Percentiles rank a stretch among this genome's conserved stretches.
phyloP scores from a whole-genome alignment of 352 stramenopile genomes.

The Phytophthora pisi region DNA sequence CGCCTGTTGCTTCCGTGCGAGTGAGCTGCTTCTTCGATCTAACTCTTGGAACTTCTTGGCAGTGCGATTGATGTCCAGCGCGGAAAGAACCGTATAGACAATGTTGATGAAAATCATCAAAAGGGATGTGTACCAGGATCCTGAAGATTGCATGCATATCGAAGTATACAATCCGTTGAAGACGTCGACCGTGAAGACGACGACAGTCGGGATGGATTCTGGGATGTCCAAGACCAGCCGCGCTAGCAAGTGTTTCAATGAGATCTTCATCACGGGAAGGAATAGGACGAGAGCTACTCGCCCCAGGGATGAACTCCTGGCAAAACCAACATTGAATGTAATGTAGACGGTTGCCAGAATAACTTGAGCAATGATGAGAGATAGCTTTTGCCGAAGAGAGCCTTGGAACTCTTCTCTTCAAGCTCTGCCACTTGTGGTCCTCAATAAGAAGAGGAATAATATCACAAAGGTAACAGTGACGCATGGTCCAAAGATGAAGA shows the following conservation, averaged over 20 bases:
- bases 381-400: constrained; percentile 10
- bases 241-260: constrained; percentile 15
- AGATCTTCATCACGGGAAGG: constrained; percentile 17
- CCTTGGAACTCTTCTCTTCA: not conserved
- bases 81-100: constrained; percentile 7
- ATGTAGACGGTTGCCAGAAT: constrained; percentile 14
- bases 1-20: not conserved
- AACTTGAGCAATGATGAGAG: constrained; percentile 10
- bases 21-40: constrained; percentile 1
- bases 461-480: constrained; percentile 1
- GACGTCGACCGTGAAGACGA: constrained; percentile 25
- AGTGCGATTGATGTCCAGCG: constrained; percentile 14
- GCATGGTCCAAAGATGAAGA: constrained; percentile 10
- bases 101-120: constrained; percentile 20
- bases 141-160: constrained; percentile 19
- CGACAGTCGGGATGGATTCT: constrained; percentile 12
- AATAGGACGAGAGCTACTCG: constrained; percentile 12
- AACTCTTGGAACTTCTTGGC: constrained; percentile 7
- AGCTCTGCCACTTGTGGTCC: not conserved
- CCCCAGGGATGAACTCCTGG: not conserved
- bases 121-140: constrained; percentile 12
- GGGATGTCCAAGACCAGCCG: constrained; percentile 2
- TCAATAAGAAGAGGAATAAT: constrained; percentile 2
- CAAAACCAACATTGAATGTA: constrained; percentile 13
- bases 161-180: constrained; percentile 24